Evolutionary conservation across 768 basidiomycete species (phyloP), one percentile per base, ranked within the genome.

Genomic region (Boletus subparvulus): DNA sequence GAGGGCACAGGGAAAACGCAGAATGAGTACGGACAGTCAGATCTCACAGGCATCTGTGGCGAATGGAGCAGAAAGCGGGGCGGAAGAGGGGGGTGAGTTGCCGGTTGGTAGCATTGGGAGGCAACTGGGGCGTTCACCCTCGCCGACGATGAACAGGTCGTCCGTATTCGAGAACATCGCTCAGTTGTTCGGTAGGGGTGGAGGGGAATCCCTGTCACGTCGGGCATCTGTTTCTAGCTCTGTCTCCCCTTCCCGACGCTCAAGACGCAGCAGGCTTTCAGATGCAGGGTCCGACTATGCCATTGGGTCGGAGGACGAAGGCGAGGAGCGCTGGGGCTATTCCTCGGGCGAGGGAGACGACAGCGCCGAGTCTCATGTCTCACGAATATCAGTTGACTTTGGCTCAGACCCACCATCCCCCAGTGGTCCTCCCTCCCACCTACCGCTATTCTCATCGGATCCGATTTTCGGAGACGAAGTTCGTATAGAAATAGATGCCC

Each of bases 291-390:
- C 86, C 7, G 85, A 88, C 33, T 73, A 85, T 67, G 85, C 78
- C 21, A 59, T 83, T 6, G 82, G 75, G 30, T 76, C 74, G 12
- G 85, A 80, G 4, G 81, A 82, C 28, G 83, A 84, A 39, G 79
- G 75, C 55, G 83, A 85, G 43, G 90, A 92, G 61, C 81, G 90
- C n/a, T 94, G 92, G 92, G 92, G 92, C 5, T 94, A 94, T 72
- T 85, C 88, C n/a, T 93, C 92, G 4, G 90, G 83, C 24, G 92
- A 94, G 65, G 90, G 82, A 55, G 81, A 88, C 64, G 83, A 84
- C 24, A 78, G 77, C 21, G 78, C 35, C 14, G 69, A 50, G 14
- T 71, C 71, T 32, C 41, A 54, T 21, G 32, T 33, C 17, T 68
- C 69, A 16, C 62, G 24, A n/a, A 14, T 58, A 28, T 59, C 78